These are phyloP conservation scores for Letharia lupina DNA, from an alignment of 495 filamentous ascomycete species.

Conservation along the genomic window DNA sequence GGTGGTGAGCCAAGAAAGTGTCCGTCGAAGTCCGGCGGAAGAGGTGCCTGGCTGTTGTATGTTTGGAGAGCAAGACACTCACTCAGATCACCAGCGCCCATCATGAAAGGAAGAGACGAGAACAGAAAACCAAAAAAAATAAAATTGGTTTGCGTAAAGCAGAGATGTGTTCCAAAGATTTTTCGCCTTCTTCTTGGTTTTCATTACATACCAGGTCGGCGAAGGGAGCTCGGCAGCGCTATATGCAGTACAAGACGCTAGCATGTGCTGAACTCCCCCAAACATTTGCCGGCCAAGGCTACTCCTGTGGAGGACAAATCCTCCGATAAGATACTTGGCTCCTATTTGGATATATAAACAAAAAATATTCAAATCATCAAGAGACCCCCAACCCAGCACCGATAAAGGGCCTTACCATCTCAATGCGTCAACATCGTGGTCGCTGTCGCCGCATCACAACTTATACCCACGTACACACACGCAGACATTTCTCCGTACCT, in stretches of 20 bases:
- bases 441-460: not conserved
- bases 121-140: not conserved
- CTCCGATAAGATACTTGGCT: not conserved
- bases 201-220: not conserved
- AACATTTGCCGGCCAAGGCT: not conserved
- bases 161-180: not conserved
- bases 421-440: not conserved
- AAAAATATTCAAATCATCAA: not conserved
- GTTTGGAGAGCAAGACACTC: not conserved
- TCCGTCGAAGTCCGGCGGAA: too few relatives aligned
- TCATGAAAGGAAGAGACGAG: not conserved
- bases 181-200: not conserved
- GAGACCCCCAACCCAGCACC: not conserved
- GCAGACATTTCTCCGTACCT: not conserved
- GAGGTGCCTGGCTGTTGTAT: not conserved
- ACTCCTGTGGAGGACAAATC: too few relatives aligned
- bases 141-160: not conserved
- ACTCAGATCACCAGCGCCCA: not conserved
- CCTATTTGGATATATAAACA: not conserved
- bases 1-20: too few relatives aligned
- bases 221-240: not conserved
- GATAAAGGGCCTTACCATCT: not conserved
- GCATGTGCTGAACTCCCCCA: not conserved
- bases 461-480: not conserved
- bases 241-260: slow-evolving; percentile 1